A percentile compares a stretch with the other conserved stretches of the same genome.
Evolutionary conservation across 2,329 filamentous ascomycete genomes (phyloP).

Genomic region (Penicillium hordei): DNA sequence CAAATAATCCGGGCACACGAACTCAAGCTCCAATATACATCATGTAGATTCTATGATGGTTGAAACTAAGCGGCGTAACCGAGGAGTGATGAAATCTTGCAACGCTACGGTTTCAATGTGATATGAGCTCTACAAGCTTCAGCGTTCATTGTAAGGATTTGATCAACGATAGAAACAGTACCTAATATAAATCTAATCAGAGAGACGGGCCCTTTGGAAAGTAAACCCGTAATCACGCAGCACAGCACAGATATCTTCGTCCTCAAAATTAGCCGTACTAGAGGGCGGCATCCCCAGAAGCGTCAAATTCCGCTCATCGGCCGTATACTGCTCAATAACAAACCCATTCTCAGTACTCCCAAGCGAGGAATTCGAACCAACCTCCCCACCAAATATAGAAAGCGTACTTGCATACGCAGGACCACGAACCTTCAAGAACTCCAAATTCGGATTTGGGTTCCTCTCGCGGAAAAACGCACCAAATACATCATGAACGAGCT

Average conservation of each 20-base stretch:
- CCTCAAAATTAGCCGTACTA: slow-evolving; percentile 11
- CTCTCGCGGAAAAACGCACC: slow-evolving; percentile 23
- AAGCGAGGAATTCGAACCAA: neutral
- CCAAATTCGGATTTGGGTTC: slow-evolving; percentile 24
- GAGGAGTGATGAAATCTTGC: neutral
- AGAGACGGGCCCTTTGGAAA: slow-evolving; percentile 23
- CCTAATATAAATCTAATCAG: neutral
- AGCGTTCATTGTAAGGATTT: no score
- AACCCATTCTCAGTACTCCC: neutral
- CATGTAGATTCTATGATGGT: neutral
- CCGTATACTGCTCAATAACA: slow-evolving; percentile 13
- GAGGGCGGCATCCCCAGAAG: slow-evolving; percentile 20
- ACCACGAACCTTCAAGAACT: slow-evolving; percentile 19
- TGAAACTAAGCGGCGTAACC: neutral
- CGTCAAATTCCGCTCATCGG: slow-evolving; percentile 11
- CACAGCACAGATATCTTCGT: slow-evolving; percentile 21
- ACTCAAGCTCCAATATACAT: neutral
- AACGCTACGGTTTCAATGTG: no score
- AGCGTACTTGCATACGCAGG: slow-evolving; percentile 23
- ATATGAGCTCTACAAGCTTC: no score
- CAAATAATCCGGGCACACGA: neutral
- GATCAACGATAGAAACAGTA: neutral
- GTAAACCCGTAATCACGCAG: slow-evolving; percentile 29
- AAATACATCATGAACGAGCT: slow-evolving; percentile 28
- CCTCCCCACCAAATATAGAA: slow-evolving; percentile 8